Conservation (phyloP, 768 basidiomycete genomes). For the Paxillus involutus region DNA sequence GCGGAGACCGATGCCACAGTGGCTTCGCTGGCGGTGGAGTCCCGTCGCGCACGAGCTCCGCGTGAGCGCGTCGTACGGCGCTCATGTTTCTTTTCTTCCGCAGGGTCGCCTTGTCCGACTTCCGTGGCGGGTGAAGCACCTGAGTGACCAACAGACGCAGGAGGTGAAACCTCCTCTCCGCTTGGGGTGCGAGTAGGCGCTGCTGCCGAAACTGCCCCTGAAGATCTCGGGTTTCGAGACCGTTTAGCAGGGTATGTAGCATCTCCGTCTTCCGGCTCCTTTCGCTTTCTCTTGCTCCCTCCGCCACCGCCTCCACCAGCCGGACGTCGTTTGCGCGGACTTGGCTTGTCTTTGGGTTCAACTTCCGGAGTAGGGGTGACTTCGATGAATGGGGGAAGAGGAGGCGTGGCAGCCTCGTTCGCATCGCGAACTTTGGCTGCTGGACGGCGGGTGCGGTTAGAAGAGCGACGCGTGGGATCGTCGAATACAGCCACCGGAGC, state of each 20-base stretch:
- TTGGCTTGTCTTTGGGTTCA: conserved; percentile 43
- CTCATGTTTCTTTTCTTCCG: conserved; percentile 29
- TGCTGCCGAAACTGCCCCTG: conserved; percentile 17
- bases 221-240: conserved; percentile 50
- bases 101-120: conserved; percentile 9
- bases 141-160: conserved; percentile 30
- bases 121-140: conserved; percentile 23
- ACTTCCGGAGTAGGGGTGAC: conserved; percentile 13
- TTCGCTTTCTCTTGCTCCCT: conserved; percentile 56
- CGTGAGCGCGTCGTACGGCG: conserved; percentile 51
- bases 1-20: conserved; percentile 35
- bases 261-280: conserved; percentile 61
- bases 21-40: conserved; percentile 55
- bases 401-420: conserved; percentile 31
- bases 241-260: conserved; percentile 73
- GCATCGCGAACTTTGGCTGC: conserved; percentile 51
- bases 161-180: conserved; percentile 43
- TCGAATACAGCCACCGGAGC: conserved; percentile 43
- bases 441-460: conserved; percentile 46
- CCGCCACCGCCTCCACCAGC: conserved; percentile 38
- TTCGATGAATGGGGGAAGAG: conserved; percentile 8
- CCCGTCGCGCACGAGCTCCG: conserved; percentile 39
- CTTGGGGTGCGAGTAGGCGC: conserved; percentile 21
- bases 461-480: conserved; percentile 42
- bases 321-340: conserved; percentile 47